Percentiles rank a stretch among this genome's conserved stretches.
These are phyloP conservation scores for Parmelia sp. DNA, from an alignment of 495 filamentous ascomycete genomes.

Conservation along the genomic window DNA sequence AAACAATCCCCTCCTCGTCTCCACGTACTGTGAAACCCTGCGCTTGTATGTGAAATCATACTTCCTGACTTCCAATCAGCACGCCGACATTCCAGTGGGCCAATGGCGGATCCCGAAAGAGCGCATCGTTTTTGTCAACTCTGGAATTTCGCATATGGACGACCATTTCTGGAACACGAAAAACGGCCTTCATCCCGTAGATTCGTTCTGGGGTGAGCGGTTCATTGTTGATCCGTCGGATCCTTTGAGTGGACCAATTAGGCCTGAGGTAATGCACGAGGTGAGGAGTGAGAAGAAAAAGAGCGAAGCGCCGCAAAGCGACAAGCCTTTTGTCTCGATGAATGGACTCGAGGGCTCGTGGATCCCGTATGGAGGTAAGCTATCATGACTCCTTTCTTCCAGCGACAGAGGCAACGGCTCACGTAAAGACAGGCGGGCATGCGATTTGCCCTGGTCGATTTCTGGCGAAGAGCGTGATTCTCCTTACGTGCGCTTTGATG, in stretches of 20 bases:
- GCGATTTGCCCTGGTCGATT: conserved; percentile 13
- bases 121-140: conserved; percentile 9
- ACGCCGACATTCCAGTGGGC: conserved; percentile 17
- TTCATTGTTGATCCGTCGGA: conserved; percentile 35
- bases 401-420: no score
- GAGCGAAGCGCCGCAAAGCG: no score
- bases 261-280: no score
- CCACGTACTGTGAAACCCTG: conserved; percentile 23
- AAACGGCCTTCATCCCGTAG: conserved; percentile 27
- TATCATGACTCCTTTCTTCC: no score
- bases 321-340: no score
- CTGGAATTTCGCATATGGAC: conserved; percentile 20
- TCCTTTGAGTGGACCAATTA: conserved; percentile 32
- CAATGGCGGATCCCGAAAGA: conserved; percentile 17
- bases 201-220: conserved; percentile 37
- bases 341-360: neutral
- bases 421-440: no score
- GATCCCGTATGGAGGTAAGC: conserved; percentile 14
- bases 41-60: conserved; percentile 22
- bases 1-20: conserved; percentile 23
- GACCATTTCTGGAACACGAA: conserved; percentile 23
- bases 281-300: no score
- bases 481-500: conserved; percentile 9
- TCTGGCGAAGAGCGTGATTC: conserved; percentile 13
- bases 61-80: conserved; percentile 6